A percentile compares a stretch with the other conserved stretches of the same genome.
phyloP scores from a whole-genome alignment of 768 basidiomycete species.

The Rhodosporidiobolus sp. region DNA sequence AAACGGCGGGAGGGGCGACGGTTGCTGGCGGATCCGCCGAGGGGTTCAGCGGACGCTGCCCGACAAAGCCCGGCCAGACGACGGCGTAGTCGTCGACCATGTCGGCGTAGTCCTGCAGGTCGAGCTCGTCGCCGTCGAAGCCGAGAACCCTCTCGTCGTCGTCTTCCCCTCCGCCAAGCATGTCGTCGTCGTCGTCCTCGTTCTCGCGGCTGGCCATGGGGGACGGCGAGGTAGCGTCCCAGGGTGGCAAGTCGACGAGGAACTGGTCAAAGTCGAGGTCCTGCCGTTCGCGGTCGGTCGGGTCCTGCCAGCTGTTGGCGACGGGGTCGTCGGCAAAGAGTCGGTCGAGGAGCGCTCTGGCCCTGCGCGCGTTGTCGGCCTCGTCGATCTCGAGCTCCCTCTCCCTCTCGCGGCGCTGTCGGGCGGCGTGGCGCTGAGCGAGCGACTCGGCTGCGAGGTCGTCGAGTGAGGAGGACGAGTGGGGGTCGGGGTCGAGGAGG shows the following conservation, averaged over 20 bases:
- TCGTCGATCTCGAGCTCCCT: conserved; percentile 29
- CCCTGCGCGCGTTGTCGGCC: conserved; percentile 9
- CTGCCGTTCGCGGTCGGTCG: neutral
- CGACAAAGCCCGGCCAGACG: conserved; percentile 19
- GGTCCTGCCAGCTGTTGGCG: neutral
- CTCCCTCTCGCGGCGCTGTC: neutral
- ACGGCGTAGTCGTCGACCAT: neutral
- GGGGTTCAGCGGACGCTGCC: conserved; percentile 22
- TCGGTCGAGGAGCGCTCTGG: neutral
- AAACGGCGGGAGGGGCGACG: neutral
- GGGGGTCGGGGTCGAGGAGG: neutral
- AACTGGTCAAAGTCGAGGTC: too few relatives aligned
- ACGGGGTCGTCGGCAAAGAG: neutral
- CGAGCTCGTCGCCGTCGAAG: conserved; percentile 3
- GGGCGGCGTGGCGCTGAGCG: neutral
- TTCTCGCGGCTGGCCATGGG: neutral
- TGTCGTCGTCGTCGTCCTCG: conserved; percentile 13
- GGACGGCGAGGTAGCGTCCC: too few relatives aligned
- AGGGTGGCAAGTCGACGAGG: too few relatives aligned
- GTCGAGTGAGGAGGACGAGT: neutral
- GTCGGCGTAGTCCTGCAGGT: too few relatives aligned
- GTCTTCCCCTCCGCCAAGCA: neutral
- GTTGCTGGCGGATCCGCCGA: neutral
- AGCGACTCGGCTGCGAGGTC: conserved; percentile 15
- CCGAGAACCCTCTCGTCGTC: neutral